These are phyloP conservation scores for Chytridium lagenaria DNA, from an alignment of 371 early-diverging fungal species.

Conservation along the genomic window DNA sequence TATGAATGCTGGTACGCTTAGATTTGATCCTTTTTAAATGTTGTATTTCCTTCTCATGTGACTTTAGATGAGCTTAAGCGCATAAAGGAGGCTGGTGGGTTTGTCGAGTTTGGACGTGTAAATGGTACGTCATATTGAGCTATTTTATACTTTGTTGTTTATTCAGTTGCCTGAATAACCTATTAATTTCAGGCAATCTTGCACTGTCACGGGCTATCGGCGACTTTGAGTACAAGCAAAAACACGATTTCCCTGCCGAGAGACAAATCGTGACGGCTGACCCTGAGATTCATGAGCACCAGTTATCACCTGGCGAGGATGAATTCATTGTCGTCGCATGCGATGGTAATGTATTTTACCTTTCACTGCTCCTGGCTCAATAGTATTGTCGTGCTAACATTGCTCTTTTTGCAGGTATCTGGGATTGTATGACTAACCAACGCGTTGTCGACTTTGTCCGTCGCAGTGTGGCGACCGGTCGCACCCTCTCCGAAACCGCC, in stretches of 20 bases:
- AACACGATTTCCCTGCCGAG: conserved; percentile 72
- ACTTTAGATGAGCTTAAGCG: conserved; percentile 72
- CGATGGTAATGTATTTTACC: conserved; percentile 81
- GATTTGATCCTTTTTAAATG: not conserved
- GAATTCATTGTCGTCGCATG: conserved; percentile 96
- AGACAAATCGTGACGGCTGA: conserved; percentile 89
- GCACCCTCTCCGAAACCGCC: conserved; percentile 68
- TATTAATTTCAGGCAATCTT: conserved; percentile 69
- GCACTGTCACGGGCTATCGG: conserved; percentile 96
- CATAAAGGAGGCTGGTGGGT: conserved; percentile 89
- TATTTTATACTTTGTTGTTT: not conserved
- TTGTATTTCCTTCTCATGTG: not conserved
- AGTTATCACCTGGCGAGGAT: conserved; percentile 56
- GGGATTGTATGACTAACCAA: conserved; percentile 95
- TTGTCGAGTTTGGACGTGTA: conserved; percentile 94
- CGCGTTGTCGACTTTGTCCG: conserved; percentile 86
- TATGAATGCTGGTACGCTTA: conserved; percentile 57
- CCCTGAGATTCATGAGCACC: conserved; percentile 72
- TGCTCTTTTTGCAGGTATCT: conserved; percentile 70
- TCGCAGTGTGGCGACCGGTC: conserved; percentile 16
- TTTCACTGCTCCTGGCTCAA: not conserved
- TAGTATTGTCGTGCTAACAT: conserved; percentile 12
- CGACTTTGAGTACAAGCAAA: conserved; percentile 94
- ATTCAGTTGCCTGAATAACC: not conserved
- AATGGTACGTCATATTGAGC: conserved; percentile 70